A percentile compares a stretch with the other conserved stretches of the same genome.
phyloP scores from a whole-genome alignment of 306 rosid genomes.

The Lathyrus tuberosus region DNA sequence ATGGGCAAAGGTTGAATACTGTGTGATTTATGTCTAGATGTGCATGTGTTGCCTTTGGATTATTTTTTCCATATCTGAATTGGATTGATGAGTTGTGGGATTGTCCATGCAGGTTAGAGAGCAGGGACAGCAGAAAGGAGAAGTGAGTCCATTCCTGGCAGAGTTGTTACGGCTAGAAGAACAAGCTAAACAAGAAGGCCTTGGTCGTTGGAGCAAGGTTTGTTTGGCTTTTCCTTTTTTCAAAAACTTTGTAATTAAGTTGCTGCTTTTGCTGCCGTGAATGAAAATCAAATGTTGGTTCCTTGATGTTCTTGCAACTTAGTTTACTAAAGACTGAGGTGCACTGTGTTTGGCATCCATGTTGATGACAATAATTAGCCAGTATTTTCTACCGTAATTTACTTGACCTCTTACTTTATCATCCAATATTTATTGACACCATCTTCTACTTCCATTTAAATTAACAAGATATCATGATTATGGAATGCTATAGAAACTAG shows the following conservation, averaged over 20 bases:
- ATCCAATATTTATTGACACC: slow-evolving; percentile 21
- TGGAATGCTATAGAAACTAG: slow-evolving; percentile 10
- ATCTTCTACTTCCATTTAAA: slow-evolving; percentile 19
- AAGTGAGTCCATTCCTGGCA: slow-evolving; percentile 82
- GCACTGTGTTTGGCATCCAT: background rate
- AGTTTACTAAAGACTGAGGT: slow-evolving; percentile 31
- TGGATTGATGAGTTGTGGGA: slow-evolving; percentile 30
- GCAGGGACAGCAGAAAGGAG: slow-evolving; percentile 89
- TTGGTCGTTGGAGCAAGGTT: slow-evolving; percentile 98
- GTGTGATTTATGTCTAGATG: slow-evolving; percentile 13
- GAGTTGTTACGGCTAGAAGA: slow-evolving; percentile 84
- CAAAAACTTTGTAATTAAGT: background rate
- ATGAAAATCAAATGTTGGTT: background rate
- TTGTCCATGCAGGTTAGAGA: slow-evolving; percentile 73
- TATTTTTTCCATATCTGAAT: background rate
- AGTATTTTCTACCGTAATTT: background rate
- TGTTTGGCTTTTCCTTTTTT: slow-evolving; percentile 29
- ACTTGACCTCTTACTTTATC: slow-evolving; percentile 2
- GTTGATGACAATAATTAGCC: slow-evolving; percentile 5
- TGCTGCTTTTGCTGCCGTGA: slow-evolving; percentile 4
- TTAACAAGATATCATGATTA: slow-evolving; percentile 4
- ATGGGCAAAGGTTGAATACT: slow-evolving; percentile 82
- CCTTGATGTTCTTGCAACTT: slow-evolving; percentile 10
- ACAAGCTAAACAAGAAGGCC: slow-evolving; percentile 83
- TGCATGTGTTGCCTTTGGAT: slow-evolving; percentile 5